A percentile compares a stretch with the other conserved stretches of the same genome.
phyloP scores from a whole-genome alignment of 2,329 filamentous ascomycete species.

The Diplodia corticola region DNA sequence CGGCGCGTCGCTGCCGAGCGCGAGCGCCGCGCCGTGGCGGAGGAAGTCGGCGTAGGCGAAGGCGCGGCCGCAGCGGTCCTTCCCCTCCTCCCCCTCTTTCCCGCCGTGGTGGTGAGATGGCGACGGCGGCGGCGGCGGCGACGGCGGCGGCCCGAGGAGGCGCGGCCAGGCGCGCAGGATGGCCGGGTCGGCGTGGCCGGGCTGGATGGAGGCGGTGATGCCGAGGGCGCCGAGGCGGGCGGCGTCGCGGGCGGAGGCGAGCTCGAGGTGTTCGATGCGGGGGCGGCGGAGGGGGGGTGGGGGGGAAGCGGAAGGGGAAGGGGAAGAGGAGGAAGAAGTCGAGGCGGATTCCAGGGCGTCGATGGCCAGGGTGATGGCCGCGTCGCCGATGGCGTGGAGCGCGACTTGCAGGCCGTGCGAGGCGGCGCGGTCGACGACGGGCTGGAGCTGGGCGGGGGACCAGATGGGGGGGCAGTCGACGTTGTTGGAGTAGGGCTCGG shows the following conservation, averaged over 20 bases:
- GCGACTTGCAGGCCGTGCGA: slow-evolving; percentile 60
- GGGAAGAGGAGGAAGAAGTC: slow-evolving; percentile 23
- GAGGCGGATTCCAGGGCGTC: slow-evolving; percentile 51
- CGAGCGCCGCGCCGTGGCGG: slow-evolving; percentile 55
- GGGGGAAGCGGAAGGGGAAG: too few species aligned
- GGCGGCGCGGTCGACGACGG: slow-evolving; percentile 57
- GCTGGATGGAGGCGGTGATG: slow-evolving; percentile 87
- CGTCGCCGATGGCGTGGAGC: slow-evolving; percentile 66
- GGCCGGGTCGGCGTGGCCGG: slow-evolving; percentile 81
- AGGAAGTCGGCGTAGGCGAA: slow-evolving; percentile 66
- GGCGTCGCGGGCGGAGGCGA: slow-evolving; percentile 58
- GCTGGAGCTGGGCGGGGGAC: slow-evolving; percentile 53
- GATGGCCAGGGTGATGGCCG: slow-evolving; percentile 58
- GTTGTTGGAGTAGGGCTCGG: slow-evolving; percentile 58
- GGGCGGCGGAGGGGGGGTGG: slow-evolving; percentile 47
- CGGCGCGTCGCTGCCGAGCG: slow-evolving; percentile 61
- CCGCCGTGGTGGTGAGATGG: too few species aligned
- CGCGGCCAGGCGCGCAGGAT: slow-evolving; percentile 62
- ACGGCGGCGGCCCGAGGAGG: slow-evolving; percentile 51
- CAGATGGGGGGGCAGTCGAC: slow-evolving; percentile 54
- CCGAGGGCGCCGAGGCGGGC: slow-evolving; percentile 57
- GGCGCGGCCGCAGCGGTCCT: slow-evolving; percentile 57
- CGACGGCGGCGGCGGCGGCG: too few species aligned
- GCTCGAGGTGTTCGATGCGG: slow-evolving; percentile 65
- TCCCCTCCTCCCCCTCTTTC: too few species aligned